Conservation (phyloP, 805 yeast species). For the Barnettozyma californica region DNA sequence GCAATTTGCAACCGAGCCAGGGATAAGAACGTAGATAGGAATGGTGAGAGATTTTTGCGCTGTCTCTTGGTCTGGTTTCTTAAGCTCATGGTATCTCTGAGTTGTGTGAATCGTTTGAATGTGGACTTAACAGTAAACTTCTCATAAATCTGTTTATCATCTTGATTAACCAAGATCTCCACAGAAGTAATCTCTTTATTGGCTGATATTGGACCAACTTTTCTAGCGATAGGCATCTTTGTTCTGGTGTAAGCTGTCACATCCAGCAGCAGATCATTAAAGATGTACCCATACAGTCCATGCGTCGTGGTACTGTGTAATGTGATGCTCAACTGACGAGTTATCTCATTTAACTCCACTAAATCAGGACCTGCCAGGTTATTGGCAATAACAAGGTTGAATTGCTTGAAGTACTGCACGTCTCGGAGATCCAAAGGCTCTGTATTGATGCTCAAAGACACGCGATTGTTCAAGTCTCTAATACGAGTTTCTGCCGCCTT, state of each 20-base stretch:
- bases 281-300: conserved; percentile 80
- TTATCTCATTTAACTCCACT: conserved; percentile 42
- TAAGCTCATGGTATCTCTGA: conserved; percentile 26
- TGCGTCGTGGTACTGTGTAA: conserved; percentile 63
- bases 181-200: conserved; percentile 40
- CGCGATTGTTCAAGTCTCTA: conserved; percentile 76
- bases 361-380: conserved; percentile 45
- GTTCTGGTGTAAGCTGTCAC: conserved; percentile 48
- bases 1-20: conserved; percentile 40
- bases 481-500: conserved; percentile 52
- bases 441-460: conserved; percentile 44
- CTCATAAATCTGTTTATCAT: conserved; percentile 33
- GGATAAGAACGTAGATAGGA: conserved; percentile 56
- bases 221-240: conserved; percentile 43
- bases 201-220: conserved; percentile 42
- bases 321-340: conserved; percentile 56
- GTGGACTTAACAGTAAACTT: conserved; percentile 32
- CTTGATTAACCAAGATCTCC: conserved; percentile 26
- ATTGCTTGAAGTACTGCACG: conserved; percentile 41
- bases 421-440: conserved; percentile 18
- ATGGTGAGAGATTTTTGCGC: conserved; percentile 46
- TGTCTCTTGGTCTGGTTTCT: conserved; percentile 30
- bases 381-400: conserved; percentile 72
- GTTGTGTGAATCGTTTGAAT: conserved; percentile 33
- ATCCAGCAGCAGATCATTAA: conserved; percentile 72